Evolutionary conservation across 2,329 filamentous ascomycete genomes (phyloP), one percentile per base, ranked within the genome.

Genomic region (Malbranchea zuffiana): DNA sequence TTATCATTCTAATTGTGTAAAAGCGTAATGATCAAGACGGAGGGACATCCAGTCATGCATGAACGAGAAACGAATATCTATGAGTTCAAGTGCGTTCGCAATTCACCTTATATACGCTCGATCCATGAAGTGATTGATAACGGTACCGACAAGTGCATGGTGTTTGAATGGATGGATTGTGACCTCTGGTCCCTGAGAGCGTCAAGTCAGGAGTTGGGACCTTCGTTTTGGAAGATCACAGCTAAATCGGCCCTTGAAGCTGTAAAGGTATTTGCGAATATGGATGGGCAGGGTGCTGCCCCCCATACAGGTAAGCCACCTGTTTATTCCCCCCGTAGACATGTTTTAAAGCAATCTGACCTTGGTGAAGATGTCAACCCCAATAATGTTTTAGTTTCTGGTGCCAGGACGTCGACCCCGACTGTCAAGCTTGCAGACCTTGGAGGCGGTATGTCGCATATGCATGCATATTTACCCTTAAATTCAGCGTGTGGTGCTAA

Each of bases 311-410:
- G 39, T 42, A 40, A 11, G 6, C 5, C 6, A 24, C 19, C 32
- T 10, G 8, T n/a, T 20, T n/a, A n/a, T n/a, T 19, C 8, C 29
- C 13, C 3, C 12, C 21, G n/a, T 37, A 5, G 6, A 29, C 18
- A 12, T 7, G 15, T 19, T 31, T 15, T 37, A 21, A 10, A 31
- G 28, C 25, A 12, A 4, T 13, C 29, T 35, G 24, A 32, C 21
- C 8, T n/a, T 5, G 12, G 19, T 2, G 3, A 6, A 42, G 40
- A 44, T 23, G 19, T 44, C 7, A 34, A 44, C 18, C 40, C 40
- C 17, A 42, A 44, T 11, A 42, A 44, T 17, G 27, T 44, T 31
- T 23, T 44, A n/a, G 37, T 42, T 28, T 42, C 40, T 6, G 27
- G 26, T 25, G 28, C 16, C 7, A 33, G 35, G 10, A 18, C 36